These are phyloP conservation scores for Botrytis galanthina DNA, from an alignment of 2,329 filamentous ascomycete genomes.

Conservation along the genomic window DNA sequence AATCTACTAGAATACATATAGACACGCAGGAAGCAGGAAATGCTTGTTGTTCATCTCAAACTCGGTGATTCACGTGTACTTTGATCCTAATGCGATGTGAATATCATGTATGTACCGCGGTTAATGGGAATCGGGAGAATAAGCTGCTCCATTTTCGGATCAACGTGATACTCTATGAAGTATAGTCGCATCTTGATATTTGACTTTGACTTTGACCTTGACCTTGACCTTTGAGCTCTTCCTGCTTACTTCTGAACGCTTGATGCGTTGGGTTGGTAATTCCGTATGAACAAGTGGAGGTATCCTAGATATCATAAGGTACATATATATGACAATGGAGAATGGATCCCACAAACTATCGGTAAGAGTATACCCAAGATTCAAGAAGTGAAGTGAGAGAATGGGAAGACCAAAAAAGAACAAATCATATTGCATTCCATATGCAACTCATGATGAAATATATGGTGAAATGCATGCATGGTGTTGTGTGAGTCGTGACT, in stretches of 20 bases:
- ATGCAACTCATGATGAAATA: neutral
- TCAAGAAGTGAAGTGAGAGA: neutral
- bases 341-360: neutral
- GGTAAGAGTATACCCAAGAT: neutral
- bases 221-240: neutral
- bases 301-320: neutral
- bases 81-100: neutral
- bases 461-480: too few relatives aligned
- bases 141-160: neutral
- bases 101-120: neutral
- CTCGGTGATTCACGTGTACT: neutral
- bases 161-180: neutral
- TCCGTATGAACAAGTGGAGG: too few relatives aligned
- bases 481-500: neutral
- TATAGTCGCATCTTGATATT: neutral
- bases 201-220: too few relatives aligned
- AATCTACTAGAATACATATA: neutral
- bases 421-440: neutral
- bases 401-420: too few relatives aligned
- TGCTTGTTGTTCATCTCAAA: neutral
- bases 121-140: neutral
- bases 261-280: neutral
- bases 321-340: neutral
- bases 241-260: too few relatives aligned
- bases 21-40: neutral